A percentile compares a stretch with the other conserved stretches of the same genome.
Conservation (phyloP, 2,329 filamentous ascomycete genomes). For the Neurospora crassa region DNA sequence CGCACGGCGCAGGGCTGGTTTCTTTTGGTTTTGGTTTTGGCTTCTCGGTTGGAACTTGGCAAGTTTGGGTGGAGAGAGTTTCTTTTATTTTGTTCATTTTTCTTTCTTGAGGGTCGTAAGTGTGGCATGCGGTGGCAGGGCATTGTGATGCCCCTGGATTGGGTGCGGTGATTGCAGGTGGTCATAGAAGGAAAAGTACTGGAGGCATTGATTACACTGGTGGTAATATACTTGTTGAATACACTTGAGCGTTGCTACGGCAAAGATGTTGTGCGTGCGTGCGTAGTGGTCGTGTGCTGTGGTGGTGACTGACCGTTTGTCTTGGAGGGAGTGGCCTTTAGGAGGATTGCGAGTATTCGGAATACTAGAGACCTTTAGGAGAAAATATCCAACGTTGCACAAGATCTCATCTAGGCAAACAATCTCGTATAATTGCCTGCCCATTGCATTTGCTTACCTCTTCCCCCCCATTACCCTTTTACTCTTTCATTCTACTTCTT, state of each 20-base stretch:
- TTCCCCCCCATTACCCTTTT: not conserved
- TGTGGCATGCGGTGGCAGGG: too few relatives aligned
- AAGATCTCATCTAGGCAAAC: not conserved
- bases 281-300: not conserved
- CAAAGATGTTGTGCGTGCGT: not conserved
- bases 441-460: not conserved
- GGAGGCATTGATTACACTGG: not conserved
- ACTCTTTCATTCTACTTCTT: not conserved
- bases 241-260: not conserved
- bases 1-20: not conserved
- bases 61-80: not conserved
- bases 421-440: not conserved
- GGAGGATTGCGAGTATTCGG: not conserved
- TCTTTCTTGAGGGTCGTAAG: too few relatives aligned
- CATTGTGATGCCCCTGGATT: not conserved
- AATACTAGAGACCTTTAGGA: not conserved
- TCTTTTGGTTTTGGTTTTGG: not conserved
- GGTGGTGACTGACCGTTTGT: not conserved
- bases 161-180: not conserved
- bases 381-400: not conserved
- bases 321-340: not conserved
- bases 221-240: not conserved
- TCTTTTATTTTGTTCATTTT: not conserved
- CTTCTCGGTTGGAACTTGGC: not conserved
- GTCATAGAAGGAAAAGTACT: not conserved